Base-by-base conservation (phyloP, 2,329 filamentous ascomycete genomes). In the Aspergillus aculeatinus region DNA sequence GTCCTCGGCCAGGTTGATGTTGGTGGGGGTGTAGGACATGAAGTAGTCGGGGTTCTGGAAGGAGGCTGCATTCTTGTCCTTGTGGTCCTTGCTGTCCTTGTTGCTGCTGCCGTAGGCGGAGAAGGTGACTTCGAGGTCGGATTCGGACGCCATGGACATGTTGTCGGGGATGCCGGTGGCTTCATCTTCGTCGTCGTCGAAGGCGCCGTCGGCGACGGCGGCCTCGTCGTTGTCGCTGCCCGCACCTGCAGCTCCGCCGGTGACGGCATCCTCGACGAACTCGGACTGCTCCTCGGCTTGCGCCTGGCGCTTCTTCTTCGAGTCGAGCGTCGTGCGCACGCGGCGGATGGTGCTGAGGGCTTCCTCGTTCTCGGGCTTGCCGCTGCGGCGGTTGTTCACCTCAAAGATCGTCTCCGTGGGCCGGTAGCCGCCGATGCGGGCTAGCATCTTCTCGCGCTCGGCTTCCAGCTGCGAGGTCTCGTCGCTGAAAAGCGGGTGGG, bases 371-470 rank as follows among this genome's bases (percentile, higher is more conserved):
- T 85, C 70, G 89, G 85, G 71, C 89, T 83, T 82, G 65, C 90
- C 89, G 44, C 87, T 89, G 62, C 88, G 85, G 67, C 89, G 87
- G 6, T 90, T 90, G 65, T 90, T 90, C 63, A 97, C 88, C 76
- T 99, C 95, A 68, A 99, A 99, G n/a, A 99, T 91, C 0, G 94
- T 98, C 76, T 99, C 95, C 48, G 88, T 83, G 0, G 96, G 95
- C 67, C 91, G 87, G 79, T 95, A 99, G 2, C 89, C 89, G 68
- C 91, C 93, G 59, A 99, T 91, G 60, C 88, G 86, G 33, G 92
- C 91, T 31, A 99, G 81, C 91, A 99, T 96, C 54, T 89, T 87
- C 52, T 92, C 87, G 33, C 93, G 86, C 52, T 91, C 88, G 61
- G 87, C 83, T 70, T 94, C 90, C 29, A 84, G 77, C 35, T 85